Percentiles rank a stretch among this genome's conserved stretches.
Evolutionary conservation across 805 yeast species (phyloP).

Genomic region (Wickerhamomyces silvicola): DNA sequence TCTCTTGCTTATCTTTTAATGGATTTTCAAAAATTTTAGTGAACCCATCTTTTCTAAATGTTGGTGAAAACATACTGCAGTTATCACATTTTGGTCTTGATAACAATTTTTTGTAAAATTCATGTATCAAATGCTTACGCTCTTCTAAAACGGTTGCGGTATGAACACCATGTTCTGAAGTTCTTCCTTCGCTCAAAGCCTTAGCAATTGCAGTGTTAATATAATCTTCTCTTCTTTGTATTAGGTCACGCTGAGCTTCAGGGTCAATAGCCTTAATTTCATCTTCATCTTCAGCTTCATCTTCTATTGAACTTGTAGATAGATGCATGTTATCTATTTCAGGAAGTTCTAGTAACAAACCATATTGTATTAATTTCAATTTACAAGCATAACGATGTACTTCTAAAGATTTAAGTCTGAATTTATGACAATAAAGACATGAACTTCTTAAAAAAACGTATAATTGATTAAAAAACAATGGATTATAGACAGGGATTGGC

Average conservation of each 20-base stretch:
- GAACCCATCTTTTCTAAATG: constrained; percentile 91
- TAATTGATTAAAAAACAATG: constrained; percentile 88
- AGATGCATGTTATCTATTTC: constrained; percentile 58
- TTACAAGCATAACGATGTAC: constrained; percentile 74
- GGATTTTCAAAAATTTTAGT: constrained; percentile 88
- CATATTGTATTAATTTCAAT: constrained; percentile 78
- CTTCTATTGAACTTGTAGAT: constrained; percentile 40
- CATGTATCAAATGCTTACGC: constrained; percentile 67
- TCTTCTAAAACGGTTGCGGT: constrained; percentile 87
- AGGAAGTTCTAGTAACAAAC: constrained; percentile 71
- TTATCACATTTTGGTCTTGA: constrained; percentile 87
- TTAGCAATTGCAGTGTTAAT: constrained; percentile 65
- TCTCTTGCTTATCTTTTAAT: constrained; percentile 70
- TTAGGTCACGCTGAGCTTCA: constrained; percentile 39
- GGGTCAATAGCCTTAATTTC: constrained; percentile 28
- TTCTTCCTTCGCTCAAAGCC: constrained; percentile 72
- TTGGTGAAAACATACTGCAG: constrained; percentile 93
- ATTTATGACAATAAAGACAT: constrained; percentile 87
- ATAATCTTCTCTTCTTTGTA: constrained; percentile 55
- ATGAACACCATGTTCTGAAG: constrained; percentile 57
- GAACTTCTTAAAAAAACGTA: constrained; percentile 76
- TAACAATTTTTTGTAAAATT: constrained; percentile 66
- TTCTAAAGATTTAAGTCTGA: constrained; percentile 64
- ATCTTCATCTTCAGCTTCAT: constrained; percentile 40
- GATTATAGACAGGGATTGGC: constrained; percentile 93